Conservation (phyloP, 2,329 filamentous ascomycete genomes). For the Thielaviopsis punctulata region DNA sequence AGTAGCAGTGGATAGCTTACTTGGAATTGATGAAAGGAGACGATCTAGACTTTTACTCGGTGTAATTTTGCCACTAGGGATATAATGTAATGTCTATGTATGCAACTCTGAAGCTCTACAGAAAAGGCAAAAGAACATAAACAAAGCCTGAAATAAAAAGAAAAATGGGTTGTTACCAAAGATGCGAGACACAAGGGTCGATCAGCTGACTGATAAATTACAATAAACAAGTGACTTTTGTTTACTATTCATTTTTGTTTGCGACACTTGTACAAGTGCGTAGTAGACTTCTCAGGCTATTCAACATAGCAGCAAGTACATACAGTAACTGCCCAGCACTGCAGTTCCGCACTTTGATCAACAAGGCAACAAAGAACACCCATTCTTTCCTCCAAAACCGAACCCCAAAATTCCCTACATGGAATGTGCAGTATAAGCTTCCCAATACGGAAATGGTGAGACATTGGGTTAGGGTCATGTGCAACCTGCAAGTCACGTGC, state of each 20-base stretch:
- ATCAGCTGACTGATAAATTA: background rate
- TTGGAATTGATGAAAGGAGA: too few species aligned
- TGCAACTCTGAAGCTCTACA: background rate
- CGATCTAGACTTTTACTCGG: background rate
- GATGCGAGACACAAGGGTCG: background rate
- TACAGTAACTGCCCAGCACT: too few species aligned
- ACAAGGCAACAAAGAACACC: too few species aligned
- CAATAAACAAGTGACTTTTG: background rate
- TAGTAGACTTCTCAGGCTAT: background rate
- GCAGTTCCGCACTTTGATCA: background rate
- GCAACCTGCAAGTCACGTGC: background rate
- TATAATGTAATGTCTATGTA: background rate
- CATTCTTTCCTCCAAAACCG: background rate
- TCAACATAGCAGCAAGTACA: background rate
- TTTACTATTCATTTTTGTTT: background rate
- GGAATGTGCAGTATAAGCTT: background rate
- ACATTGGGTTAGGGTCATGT: background rate
- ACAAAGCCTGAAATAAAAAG: background rate
- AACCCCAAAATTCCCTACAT: background rate
- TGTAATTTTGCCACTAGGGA: background rate
- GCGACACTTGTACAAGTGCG: background rate
- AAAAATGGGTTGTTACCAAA: background rate
- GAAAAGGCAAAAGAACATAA: background rate
- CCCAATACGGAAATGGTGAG: background rate
- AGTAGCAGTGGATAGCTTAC: too few species aligned